Evolutionary conservation across 1,139 yeast genomes (phyloP), one percentile per base, ranked within the genome.

Genomic region (Candida tropicalis): DNA sequence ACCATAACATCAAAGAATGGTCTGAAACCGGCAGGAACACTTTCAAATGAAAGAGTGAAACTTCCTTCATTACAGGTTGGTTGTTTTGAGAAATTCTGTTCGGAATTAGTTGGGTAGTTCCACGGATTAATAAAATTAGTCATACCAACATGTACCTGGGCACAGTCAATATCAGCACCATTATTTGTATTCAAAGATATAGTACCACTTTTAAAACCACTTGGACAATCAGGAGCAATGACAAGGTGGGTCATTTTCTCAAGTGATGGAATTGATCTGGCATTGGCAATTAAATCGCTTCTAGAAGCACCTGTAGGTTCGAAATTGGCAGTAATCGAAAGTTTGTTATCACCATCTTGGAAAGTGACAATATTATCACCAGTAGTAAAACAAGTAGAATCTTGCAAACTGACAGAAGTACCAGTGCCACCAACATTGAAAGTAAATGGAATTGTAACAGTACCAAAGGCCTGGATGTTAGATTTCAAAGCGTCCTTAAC

Each of bases 91-190:
- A 1, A 41, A 42, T 5, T 45, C 34, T n/a, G 28, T 39, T 37
- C 11, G 60, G 59, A 9, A 18, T 36, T 28, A 3, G 22, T 35
- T 3, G 64, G 60, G 11, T 11, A 38, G 29, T 42, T 49, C 59
- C 59, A 63, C 4, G 41, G 54, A 43, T 63, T 64, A 16, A 58
- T 11, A 2, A 43, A 33, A 41, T 53, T 53, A 13, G 64, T 45
- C 2, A 59, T 47, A 12, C 55, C 57, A 5, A 52, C 55, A 24
- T 55, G 53, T 7, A 52, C 43, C 1, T 53, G 27, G 6, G 46
- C 22, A 48, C 68, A 63, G 42, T 62, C 41, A 16, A 40, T 17
- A 13, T 86, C 93, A 28, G 87, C 95, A 51, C 52, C 8, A 44
- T 44, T 24, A 52, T 51, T 7, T 52, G 54, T 56, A 4, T n/a